Evolutionary conservation across 192 early-diverging fungal species (phyloP).

Genomic region (Entomortierella beljakovae): DNA sequence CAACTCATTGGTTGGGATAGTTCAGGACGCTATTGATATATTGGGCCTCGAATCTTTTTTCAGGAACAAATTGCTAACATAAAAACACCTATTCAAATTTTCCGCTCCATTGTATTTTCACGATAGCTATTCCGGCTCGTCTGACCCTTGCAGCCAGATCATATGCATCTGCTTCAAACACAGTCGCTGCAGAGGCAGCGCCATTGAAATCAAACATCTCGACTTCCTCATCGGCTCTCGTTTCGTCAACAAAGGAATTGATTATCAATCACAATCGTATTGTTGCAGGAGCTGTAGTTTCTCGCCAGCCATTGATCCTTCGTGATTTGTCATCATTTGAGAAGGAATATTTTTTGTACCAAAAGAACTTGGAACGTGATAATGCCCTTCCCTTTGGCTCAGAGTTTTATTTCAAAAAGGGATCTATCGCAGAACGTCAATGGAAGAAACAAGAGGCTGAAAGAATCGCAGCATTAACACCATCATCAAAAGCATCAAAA

Average conservation of each 20-base stretch:
- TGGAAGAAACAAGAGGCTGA: slow-evolving; percentile 66
- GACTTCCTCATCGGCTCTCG: slow-evolving; percentile 28
- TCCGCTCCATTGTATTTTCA: neutral
- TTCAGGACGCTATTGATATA: too few relatives aligned
- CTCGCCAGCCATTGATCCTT: slow-evolving; percentile 75
- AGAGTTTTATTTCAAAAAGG: slow-evolving; percentile 86
- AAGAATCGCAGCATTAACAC: slow-evolving; percentile 13
- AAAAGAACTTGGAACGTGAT: slow-evolving; percentile 67
- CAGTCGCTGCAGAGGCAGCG: slow-evolving; percentile 7
- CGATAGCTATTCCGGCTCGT: slow-evolving; percentile 21
- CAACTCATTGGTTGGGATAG: neutral
- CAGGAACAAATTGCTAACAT: neutral
- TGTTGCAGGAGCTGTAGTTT: slow-evolving; percentile 72
- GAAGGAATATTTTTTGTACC: slow-evolving; percentile 75
- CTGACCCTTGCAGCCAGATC: slow-evolving; percentile 32
- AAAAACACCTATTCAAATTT: slow-evolving; percentile 1
- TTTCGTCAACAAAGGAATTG: slow-evolving; percentile 47
- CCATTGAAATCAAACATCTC: slow-evolving; percentile 53
- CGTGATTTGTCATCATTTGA: slow-evolving; percentile 72
- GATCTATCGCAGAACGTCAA: slow-evolving; percentile 72
- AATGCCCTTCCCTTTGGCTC: slow-evolving; percentile 67
- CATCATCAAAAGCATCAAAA: slow-evolving; percentile 18
- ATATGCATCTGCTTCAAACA: slow-evolving; percentile 15
- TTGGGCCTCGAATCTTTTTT: too few relatives aligned
- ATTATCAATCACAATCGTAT: slow-evolving; percentile 58